Base-by-base conservation (phyloP, 2,329 filamentous ascomycete genomes). In the Trichoderma polysporum region DNA sequence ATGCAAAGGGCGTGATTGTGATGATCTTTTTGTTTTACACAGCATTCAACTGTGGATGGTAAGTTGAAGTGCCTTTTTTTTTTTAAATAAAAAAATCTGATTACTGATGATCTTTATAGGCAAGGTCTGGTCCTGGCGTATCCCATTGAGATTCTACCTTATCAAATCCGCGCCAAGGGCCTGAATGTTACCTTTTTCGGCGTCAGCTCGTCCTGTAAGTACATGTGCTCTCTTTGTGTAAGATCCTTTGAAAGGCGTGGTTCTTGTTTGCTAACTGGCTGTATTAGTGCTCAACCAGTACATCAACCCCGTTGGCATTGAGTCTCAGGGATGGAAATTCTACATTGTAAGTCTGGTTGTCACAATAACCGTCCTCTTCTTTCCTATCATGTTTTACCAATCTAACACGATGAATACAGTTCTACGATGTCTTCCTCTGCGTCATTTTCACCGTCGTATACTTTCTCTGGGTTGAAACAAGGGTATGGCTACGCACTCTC, bases 121-220 rank as follows among this genome's bases (percentile, higher is more conserved):
- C 59, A 62, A 66, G 85, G 85, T 58, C 79, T 88, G 50, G 78
- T 87, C 10, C 80, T 87, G 50, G 82, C 84, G 63, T 88, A 88
- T 70, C 82, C 84, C 1, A 81, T 86, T 10, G 86, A 89, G 76
- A 79, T 89, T 37, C 79, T 88, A 22, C 85, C 86, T 0, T 88
- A 86, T 77, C 80, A 82, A 56, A 78, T 87, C 19, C 85, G 86
- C 54, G 84, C 84, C 69, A 86, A 85, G 78, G 84, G 84, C 39
- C 87, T 89, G 84, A 89, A 89, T 75, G 83, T 90, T 59, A 85
- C 83, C 22, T 62, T 62, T 39, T 64, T 64, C 61, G 61, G 61
- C 2, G 52, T 64, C 49, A 56, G 49, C 35, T 41, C 61, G 9
- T 45, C 25, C 25, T 45, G 61, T 64, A 45, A 54, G 50, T 57